phyloP scores from a whole-genome alignment of 2,329 filamentous ascomycete genomes.

The Aureobasidium zeae region DNA sequence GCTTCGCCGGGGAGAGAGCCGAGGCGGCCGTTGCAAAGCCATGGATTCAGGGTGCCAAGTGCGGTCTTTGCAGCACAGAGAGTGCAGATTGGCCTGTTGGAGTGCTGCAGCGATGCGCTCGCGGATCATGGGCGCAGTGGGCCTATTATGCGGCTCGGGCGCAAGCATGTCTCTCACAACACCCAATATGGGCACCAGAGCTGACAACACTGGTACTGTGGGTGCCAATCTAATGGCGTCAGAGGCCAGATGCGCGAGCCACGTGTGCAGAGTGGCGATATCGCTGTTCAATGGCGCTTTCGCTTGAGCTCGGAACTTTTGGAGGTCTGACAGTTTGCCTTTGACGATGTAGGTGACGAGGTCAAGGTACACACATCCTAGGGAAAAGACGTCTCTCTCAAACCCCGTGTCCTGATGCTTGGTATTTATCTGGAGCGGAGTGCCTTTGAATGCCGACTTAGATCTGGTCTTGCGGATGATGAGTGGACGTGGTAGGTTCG shows the following conservation, averaged over 20 bases:
- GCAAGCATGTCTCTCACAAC: slow-evolving; percentile 37
- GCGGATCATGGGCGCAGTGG: slow-evolving; percentile 34
- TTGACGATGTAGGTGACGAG: slow-evolving; percentile 61
- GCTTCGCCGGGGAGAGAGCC: not conserved
- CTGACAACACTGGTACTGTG: slow-evolving; percentile 31
- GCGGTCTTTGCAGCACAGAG: slow-evolving; percentile 2
- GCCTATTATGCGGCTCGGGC: slow-evolving; percentile 33
- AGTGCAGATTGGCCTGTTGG: not conserved
- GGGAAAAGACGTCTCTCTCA: slow-evolving; percentile 60
- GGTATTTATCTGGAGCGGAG: not conserved
- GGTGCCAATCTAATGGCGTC: slow-evolving; percentile 6
- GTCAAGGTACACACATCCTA: slow-evolving; percentile 65
- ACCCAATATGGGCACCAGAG: slow-evolving; percentile 20
- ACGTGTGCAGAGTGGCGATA: slow-evolving; percentile 14
- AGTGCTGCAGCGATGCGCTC: slow-evolving; percentile 20
- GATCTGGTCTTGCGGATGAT: slow-evolving; percentile 1
- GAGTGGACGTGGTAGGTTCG: not conserved
- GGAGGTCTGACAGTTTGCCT: slow-evolving; percentile 56
- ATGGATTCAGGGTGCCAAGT: slow-evolving; percentile 1
- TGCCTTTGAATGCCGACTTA: not conserved
- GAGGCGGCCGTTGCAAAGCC: not conserved
- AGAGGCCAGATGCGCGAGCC: slow-evolving; percentile 8
- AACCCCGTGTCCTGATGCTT: slow-evolving; percentile 22
- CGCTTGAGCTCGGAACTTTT: slow-evolving; percentile 51
- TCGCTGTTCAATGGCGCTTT: slow-evolving; percentile 33